These are phyloP conservation scores for Thymus mandschuricus DNA, from an alignment of 257 asterid genomes.

Conservation along the genomic window DNA sequence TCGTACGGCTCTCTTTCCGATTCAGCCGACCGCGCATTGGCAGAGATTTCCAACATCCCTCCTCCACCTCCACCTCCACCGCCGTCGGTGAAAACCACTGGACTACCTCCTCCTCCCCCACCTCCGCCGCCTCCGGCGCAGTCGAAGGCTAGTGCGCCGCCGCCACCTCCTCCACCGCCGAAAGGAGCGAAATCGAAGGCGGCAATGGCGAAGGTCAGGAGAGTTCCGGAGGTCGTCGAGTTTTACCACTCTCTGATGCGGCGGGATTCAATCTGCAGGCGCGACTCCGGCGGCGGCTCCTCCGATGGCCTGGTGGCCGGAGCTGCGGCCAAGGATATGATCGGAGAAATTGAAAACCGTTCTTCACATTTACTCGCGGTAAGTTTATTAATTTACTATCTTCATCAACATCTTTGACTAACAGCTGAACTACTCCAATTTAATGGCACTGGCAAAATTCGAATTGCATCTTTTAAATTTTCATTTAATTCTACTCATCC, in stretches of 20 bases:
- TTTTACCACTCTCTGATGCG: constrained; percentile 95
- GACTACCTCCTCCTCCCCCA: constrained; percentile 56
- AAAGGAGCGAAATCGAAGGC: constrained; percentile 47
- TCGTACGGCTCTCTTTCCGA: constrained; percentile 56
- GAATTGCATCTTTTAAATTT: no score
- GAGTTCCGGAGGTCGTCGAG: constrained; percentile 95
- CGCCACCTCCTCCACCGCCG: constrained; percentile 67
- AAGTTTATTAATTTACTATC: constrained; percentile 33
- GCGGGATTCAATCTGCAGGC: constrained; percentile 67
- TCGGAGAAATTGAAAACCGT: constrained; percentile 99
- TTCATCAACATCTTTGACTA: background rate
- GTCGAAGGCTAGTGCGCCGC: constrained; percentile 36
- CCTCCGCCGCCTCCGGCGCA: constrained; percentile 48
- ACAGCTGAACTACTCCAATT: background rate
- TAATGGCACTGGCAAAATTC: no score
- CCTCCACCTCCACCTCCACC: constrained; percentile 52
- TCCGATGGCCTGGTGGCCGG: constrained; percentile 52
- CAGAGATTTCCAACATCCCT: constrained; percentile 61
- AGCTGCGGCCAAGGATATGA: constrained; percentile 85
- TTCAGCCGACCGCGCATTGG: constrained; percentile 72
- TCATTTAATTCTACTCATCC: no score
- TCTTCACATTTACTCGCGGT: constrained; percentile 93
- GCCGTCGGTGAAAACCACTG: constrained; percentile 29
- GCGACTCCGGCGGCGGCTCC: constrained; percentile 59
- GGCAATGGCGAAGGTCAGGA: constrained; percentile 59